Base-by-base conservation (phyloP, 75 land plant species). In the Sequoia sempervirens region DNA sequence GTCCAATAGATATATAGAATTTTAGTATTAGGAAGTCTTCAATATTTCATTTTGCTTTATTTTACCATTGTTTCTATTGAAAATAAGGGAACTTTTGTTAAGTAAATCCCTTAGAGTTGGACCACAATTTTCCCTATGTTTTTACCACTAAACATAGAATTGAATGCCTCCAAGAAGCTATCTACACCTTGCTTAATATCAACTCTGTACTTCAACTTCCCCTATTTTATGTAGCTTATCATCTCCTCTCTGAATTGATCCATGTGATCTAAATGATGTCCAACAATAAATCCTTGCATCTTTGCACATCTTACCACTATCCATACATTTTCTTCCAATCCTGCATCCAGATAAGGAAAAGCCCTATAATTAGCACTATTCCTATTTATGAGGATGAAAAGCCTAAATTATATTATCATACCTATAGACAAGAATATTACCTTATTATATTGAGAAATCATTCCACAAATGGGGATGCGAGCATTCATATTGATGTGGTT, bases 381-480 rank as follows among this genome's bases (percentile, higher is more conserved):
- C 23, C 20, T 40, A 40, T 41, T 32, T 45, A 41, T 69, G 75
- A 36, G 72, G 58, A 5, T 30, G 14, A 83, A 41, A 26, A 38
- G 37, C 3, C 11, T 52, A 43, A 83, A 69, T 34, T 83, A 34
- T 20, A 43, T 83, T 40, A 1, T 17, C 46, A 64, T 76, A 36
- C 52, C 10, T 41, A 84, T 26, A 78, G 14, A 52, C 23, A 54
- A 0, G 79, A 41, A 83, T 14, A 73, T 9, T 23, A 84, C 90
- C 88, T 89, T n/a, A 79, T 85, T 85, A 58, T 89, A 89, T 64
- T 89, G 89, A 56, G 90, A 89, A 36, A 89, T 83, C 90, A 89
- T 89, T 30, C 90, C 90, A 85, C 85, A 86, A 8, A 89, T 36
- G 1, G 84, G 64, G 14, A 89, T 89, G 1, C 87, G 81, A 75